Evolutionary conservation across 306 rosid genomes (phyloP), one percentile per base, ranked within the genome.

Genomic region (Prunus campanulata): DNA sequence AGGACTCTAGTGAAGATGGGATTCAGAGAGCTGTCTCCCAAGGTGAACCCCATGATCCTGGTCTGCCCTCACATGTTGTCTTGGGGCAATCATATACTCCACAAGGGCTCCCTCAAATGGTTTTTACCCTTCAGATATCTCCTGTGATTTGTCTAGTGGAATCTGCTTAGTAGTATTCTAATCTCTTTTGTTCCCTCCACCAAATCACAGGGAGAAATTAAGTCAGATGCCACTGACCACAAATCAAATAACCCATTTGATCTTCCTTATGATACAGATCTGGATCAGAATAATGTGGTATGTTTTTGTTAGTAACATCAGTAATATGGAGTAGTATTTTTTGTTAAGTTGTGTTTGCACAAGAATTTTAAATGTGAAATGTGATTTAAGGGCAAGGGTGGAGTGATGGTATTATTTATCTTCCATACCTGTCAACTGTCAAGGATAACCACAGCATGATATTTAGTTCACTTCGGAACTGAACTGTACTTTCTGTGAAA

Each of bases 191-290:
- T 20, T 15, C 20, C 19, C 15, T 14, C 3, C 76, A 46, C 4
- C 11, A 20, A 39, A 57, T 72, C 44, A 63, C 88, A 88, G 93
- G 92, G 75, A 77, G 92, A 87, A 84, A 50, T 62, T 59, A 85
- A 78, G 54, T 66, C 69, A 27, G 77, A 48, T 78, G 78, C 70
- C 71, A 62, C 79, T 29, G 72, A 86, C 30, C 71, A 32, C 71
- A 86, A 84, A 82, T 91, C 91, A 59, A 78, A 66, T 74, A 87
- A 91, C 83, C 98, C 93, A 32, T 91, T 88, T 84, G 96, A 89
- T 82, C 80, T 81, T 81, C 85, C 88, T 19, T 82, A 48, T 65
- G 87, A 91, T 76, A 82, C 84, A 66, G 91, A 85, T 32, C 42
- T 76, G 78, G 90, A 90, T 74, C 88, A 83, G 63, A 82, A 60